These are phyloP conservation scores for Olyra latifolia DNA, from an alignment of 176 grass and related monocot species.

Conservation along the genomic window DNA sequence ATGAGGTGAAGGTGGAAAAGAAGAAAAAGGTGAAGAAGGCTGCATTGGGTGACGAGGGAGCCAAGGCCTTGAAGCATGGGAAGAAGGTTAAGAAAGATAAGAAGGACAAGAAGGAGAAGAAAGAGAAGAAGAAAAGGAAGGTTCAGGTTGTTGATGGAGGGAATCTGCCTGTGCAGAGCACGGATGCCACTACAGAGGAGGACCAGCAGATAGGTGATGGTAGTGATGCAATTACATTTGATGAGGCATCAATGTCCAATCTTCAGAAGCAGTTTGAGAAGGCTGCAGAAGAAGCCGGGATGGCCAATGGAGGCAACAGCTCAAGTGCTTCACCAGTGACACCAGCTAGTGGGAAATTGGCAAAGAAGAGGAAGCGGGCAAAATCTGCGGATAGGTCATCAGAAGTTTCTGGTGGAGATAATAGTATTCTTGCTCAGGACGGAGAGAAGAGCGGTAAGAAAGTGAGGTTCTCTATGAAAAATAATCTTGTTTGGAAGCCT, in stretches of 20 bases:
- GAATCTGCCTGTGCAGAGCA: constrained; percentile 8
- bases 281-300: constrained; percentile 67
- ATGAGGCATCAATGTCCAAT: constrained; percentile 72
- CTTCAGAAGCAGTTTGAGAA: constrained; percentile 97
- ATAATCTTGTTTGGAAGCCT: constrained; percentile 93
- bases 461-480: constrained; percentile 95
- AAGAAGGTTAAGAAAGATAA: constrained; percentile 44
- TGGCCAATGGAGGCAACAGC: constrained; percentile 44
- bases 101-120: constrained; percentile 38
- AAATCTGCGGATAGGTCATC: constrained; percentile 40
- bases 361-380: constrained; percentile 72
- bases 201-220: constrained; percentile 45
- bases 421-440: constrained; percentile 23
- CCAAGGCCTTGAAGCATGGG: constrained; percentile 28
- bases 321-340: constrained; percentile 18
- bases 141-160: constrained; percentile 20
- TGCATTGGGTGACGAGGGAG: constrained; percentile 15
- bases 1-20: constrained; percentile 45
- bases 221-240: constrained; percentile 56
- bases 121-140: constrained; percentile 48
- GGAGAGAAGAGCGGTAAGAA: constrained; percentile 66
- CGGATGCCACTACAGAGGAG: constrained; percentile 29
- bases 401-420: constrained; percentile 30
- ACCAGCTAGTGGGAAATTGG: constrained; percentile 35
- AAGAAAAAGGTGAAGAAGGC: constrained; percentile 48